Evolutionary conservation across 2,329 filamentous ascomycete species (phyloP).

Genomic region (Teratosphaeria zuluensis): DNA sequence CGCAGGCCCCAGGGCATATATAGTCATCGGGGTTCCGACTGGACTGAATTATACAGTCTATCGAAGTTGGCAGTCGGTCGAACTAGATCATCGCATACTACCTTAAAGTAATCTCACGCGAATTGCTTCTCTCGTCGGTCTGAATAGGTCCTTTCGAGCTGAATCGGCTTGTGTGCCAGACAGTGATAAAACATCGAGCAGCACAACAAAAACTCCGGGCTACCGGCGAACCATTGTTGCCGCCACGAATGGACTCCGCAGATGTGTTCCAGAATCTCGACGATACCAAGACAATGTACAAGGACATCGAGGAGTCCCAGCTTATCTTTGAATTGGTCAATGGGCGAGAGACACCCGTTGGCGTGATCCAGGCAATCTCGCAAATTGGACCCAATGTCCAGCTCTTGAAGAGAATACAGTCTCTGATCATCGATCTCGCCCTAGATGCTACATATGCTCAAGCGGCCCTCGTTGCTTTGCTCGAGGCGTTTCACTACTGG

Average conservation of each 20-base stretch:
- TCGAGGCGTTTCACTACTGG: neutral
- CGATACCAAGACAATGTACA: constrained; percentile 11
- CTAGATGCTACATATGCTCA: neutral
- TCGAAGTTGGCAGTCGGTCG: too few relatives aligned
- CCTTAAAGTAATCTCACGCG: too few relatives aligned
- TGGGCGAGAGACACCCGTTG: neutral
- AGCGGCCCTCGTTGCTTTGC: neutral
- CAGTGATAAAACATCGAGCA: too few relatives aligned
- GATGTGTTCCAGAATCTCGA: neutral
- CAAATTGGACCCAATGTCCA: neutral
- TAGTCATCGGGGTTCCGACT: too few relatives aligned
- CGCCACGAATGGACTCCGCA: neutral
- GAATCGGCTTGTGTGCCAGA: too few relatives aligned
- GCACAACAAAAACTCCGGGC: too few relatives aligned
- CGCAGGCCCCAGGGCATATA: too few relatives aligned
- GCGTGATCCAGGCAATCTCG: neutral
- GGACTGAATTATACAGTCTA: too few relatives aligned
- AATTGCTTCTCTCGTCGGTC: too few relatives aligned
- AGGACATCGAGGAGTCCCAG: neutral
- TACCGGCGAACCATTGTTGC: too few relatives aligned
- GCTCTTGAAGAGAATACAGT: neutral
- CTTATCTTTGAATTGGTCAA: neutral
- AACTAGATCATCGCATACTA: too few relatives aligned
- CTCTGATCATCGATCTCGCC: neutral
- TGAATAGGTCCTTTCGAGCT: too few relatives aligned